These are phyloP conservation scores for Zea luxurians DNA, from an alignment of 176 grass and related monocot genomes.

Conservation along the genomic window DNA sequence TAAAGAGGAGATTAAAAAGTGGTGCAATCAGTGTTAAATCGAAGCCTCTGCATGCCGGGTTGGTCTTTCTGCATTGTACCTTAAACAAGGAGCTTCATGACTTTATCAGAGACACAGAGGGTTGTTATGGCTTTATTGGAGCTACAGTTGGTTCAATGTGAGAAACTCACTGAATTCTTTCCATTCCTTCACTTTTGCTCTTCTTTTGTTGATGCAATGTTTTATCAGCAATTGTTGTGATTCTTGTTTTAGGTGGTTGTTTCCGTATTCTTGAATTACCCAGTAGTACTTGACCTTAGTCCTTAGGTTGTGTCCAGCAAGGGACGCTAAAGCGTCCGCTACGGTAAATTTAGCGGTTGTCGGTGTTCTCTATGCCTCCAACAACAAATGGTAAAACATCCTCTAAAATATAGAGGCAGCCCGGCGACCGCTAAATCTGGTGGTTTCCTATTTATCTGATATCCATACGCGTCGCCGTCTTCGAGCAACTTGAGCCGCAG, in stretches of 20 bases:
- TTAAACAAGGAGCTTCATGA: constrained; percentile 87
- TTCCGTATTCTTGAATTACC: not conserved
- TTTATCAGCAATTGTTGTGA: not conserved
- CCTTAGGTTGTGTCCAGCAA: too few species aligned
- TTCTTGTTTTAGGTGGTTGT: not conserved
- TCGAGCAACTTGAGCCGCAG: too few species aligned
- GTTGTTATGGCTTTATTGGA: constrained; percentile 80
- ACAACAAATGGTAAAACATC: too few species aligned
- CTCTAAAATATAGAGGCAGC: too few species aligned
- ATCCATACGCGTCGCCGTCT: too few species aligned
- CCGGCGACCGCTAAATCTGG: too few species aligned
- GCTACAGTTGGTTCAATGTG: constrained; percentile 76
- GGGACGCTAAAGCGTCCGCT: too few species aligned
- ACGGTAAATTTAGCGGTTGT: too few species aligned
- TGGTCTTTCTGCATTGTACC: constrained; percentile 72
- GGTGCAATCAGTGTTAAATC: constrained; percentile 54
- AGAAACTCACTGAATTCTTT: constrained; percentile 28
- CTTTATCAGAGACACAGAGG: constrained; percentile 66
- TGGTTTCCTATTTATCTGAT: too few species aligned
- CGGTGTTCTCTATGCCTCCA: too few species aligned
- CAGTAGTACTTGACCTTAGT: not conserved
- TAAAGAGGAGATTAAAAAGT: constrained; percentile 62
- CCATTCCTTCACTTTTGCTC: constrained; percentile 3
- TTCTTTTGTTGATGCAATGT: not conserved
- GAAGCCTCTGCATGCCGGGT: constrained; percentile 72